phyloP scores from a whole-genome alignment of 2,329 filamentous ascomycete species.

The Teratosphaeria zuluensis region DNA sequence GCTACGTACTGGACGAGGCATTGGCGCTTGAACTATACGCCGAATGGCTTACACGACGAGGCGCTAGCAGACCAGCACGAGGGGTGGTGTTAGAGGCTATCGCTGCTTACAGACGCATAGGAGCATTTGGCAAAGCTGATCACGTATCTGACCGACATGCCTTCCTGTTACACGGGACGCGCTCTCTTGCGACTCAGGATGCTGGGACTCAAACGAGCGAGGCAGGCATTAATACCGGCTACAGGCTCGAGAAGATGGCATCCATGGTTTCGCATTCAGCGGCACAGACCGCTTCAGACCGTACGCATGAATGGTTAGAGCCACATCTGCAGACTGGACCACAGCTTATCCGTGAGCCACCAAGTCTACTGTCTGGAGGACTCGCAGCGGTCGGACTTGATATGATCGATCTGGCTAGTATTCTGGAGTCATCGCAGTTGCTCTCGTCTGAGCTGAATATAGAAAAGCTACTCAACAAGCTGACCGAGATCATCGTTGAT shows the following conservation, averaged over 20 bases:
- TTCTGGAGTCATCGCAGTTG: slow-evolving; percentile 68
- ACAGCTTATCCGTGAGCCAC: slow-evolving; percentile 20
- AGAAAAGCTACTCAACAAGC: slow-evolving; percentile 65
- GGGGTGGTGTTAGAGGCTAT: slow-evolving; percentile 60
- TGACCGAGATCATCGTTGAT: slow-evolving; percentile 72
- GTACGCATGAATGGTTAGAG: slow-evolving; percentile 41
- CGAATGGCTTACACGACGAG: slow-evolving; percentile 56
- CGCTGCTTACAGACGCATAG: slow-evolving; percentile 57
- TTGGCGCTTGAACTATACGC: slow-evolving; percentile 65
- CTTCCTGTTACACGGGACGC: slow-evolving; percentile 55
- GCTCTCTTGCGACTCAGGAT: slow-evolving; percentile 51
- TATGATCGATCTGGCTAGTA: slow-evolving; percentile 73
- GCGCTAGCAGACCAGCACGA: slow-evolving; percentile 57
- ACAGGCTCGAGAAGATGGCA: slow-evolving; percentile 36
- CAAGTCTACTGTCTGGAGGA: slow-evolving; percentile 40
- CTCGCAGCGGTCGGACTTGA: slow-evolving; percentile 60
- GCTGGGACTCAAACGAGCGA: slow-evolving; percentile 61
- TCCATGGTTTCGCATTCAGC: slow-evolving; percentile 32
- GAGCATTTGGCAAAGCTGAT: slow-evolving; percentile 59
- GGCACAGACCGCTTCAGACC: slow-evolving; percentile 33
- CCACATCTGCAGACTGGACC: slow-evolving; percentile 30
- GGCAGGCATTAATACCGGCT: slow-evolving; percentile 17
- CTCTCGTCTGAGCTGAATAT: slow-evolving; percentile 70
- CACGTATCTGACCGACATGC: slow-evolving; percentile 59
- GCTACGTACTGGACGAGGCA: slow-evolving; percentile 61